Evolutionary conservation across 1,284 basidiomycete genomes (phyloP), one percentile per base, ranked within the genome.

Genomic region (Melampsora americana): DNA sequence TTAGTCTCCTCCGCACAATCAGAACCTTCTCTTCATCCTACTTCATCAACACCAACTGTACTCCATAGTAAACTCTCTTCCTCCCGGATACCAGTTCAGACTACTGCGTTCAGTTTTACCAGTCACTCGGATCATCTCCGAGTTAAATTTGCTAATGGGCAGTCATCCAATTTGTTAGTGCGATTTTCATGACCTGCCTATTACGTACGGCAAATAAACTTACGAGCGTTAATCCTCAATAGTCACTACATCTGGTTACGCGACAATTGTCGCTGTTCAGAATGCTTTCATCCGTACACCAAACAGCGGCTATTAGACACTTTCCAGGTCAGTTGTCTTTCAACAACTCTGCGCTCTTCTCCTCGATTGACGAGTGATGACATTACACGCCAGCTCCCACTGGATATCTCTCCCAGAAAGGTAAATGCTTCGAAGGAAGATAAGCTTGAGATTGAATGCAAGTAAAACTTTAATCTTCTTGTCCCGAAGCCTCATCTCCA

Each of bases 301-400:
- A 95, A 93, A 82, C 95, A 98, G 83, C 87, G 95, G 12, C 84
- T 97, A 14, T 85, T 94, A 66, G 89, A 93, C 80, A 93, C 95
- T 0, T 92, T 90, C 78, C 88, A 91, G 77, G 93, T 90, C 78
- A 48, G 86, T 80, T 23, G 1, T 23, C 23, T 3, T 23, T 53
- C 4, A 53, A 3, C 60, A 32, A 14, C 23, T 16, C n/a, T 6
- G 4, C 5, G 5, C 4, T 61, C 60, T 18, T 61, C 23, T 18
- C 35, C 30, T 53, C 14, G 50, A 23, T 53, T 53, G 50, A 53
- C 23, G 50, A 53, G 14, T 53, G 16, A 53, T 53, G 23, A 35
- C 35, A 53, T 53, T 12, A 53, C 50, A 23, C 16, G 5, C 26
- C 53, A 74, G 71, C 66, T 74, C 66, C 71, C 71, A 23, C 30